phyloP scores from a whole-genome alignment of 2,329 filamentous ascomycete genomes.

The Stemphylium lycopersici region DNA sequence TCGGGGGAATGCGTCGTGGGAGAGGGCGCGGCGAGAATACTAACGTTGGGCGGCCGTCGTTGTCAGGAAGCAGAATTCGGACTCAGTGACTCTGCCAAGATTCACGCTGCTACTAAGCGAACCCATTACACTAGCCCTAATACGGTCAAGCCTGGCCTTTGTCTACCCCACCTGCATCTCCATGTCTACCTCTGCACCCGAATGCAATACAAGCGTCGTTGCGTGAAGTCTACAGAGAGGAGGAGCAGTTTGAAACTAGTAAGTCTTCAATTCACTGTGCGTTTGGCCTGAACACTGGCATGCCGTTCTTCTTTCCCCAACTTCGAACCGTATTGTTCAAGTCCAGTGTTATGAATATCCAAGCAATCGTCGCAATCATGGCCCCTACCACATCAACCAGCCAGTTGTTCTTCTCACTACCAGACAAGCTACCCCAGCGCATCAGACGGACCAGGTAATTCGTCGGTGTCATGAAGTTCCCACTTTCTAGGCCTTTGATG shows the following conservation, averaged over 20 bases:
- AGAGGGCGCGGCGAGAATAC: conserved; percentile 20
- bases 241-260: not conserved
- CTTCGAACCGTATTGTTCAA: conserved; percentile 62
- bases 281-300: conserved; percentile 37
- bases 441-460: conserved; percentile 74
- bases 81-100: conserved; percentile 28
- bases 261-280: conserved; percentile 25
- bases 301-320: conserved; percentile 63
- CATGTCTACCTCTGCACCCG: not conserved
- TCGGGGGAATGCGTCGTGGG: conserved; percentile 17
- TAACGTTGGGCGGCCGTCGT: conserved; percentile 27
- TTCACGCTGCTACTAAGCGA: conserved; percentile 24
- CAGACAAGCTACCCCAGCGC: conserved; percentile 63
- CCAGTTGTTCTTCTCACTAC: conserved; percentile 60
- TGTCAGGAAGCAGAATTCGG: conserved; percentile 25
- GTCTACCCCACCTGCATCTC: not conserved
- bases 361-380: conserved; percentile 60
- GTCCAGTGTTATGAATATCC: conserved; percentile 64
- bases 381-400: conserved; percentile 61
- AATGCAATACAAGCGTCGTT: too few relatives aligned
- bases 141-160: conserved; percentile 3
- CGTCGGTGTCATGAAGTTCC: conserved; percentile 79
- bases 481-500: conserved; percentile 77
- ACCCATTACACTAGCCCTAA: conserved; percentile 14
- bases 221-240: too few relatives aligned